Base-by-base conservation (phyloP, 2,329 filamentous ascomycete species). In the Claviceps quebecensis region DNA sequence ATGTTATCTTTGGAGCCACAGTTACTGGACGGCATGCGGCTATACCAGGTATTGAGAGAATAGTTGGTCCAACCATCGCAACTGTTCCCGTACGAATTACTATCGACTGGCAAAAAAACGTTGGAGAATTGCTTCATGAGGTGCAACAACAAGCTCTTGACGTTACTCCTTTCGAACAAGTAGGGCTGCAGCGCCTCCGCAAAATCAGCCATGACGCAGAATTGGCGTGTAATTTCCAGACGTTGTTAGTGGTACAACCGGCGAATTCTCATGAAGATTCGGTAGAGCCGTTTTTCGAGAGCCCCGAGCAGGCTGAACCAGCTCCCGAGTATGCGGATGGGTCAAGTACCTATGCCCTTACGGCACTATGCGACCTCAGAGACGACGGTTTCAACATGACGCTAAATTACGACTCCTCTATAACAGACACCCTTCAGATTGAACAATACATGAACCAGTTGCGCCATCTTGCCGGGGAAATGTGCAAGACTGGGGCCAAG, bases 1-100 rank as follows among this genome's bases (percentile, higher is more conserved):
- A 29, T 29, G 8, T 29, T 9, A 29, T 29, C 26, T 29, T 29
- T 29, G 26, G 26, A 29, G 26, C 26, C 26, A 29, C 26, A 29
- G 57, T 9, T 29, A 29, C 26, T 29, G 26, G 26, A 29, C 8
- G 26, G 9, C 26, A 29, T 29, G 26, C 26, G 26, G 26, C 26
- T 29, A 9, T 29, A 29, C 26, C 26, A 29, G 26, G 26, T 8
- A 29, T 29, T 9, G 26, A 29, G 26, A 29, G 26, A 9, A 55
- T 61, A 13, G 40, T 53, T 5, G 61, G 55, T 2, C 61, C 63
- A 4, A 60, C 26, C 9, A 29, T 29, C 26, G 26, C 26, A 29
- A 29, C 26, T 29, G 26, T 29, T 29, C 26, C 26, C 26, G 8
- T 29, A 9, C 26, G 26, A 9, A 8, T 29, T 29, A 29, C 26